Evolutionary conservation across 2,329 filamentous ascomycete genomes (phyloP).

Genomic region (Hymenotorrendiella dingleyae): DNA sequence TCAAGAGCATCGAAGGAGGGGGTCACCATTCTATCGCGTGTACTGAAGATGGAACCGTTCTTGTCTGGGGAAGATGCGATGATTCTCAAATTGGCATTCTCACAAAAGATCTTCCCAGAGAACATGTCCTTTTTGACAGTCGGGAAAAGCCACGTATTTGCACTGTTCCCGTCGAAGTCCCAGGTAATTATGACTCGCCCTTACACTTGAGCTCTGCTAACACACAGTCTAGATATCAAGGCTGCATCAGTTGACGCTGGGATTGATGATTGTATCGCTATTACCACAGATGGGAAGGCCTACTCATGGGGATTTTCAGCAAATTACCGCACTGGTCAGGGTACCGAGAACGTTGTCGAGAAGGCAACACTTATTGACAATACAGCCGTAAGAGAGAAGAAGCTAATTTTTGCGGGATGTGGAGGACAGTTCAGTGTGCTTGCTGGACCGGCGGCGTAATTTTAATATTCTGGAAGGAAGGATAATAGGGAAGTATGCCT

Average conservation of each 20-base stretch:
- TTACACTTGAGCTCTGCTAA: not conserved
- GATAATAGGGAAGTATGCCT: too few relatives aligned
- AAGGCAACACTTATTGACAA: conserved; percentile 77
- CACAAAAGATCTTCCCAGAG: conserved; percentile 46
- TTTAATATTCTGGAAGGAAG: too few relatives aligned
- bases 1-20: conserved; percentile 64
- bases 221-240: not conserved
- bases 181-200: not conserved
- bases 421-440: conserved; percentile 77
- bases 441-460: conserved; percentile 33
- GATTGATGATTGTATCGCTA: conserved; percentile 67
- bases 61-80: conserved; percentile 56
- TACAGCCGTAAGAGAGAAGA: conserved; percentile 68
- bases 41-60: conserved; percentile 49
- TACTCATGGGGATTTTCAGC: conserved; percentile 77
- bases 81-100: conserved; percentile 52
- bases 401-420: conserved; percentile 68
- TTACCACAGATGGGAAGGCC: conserved; percentile 62
- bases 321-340: conserved; percentile 74
- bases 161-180: conserved; percentile 51
- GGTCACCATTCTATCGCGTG: conserved; percentile 69
- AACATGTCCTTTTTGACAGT: conserved; percentile 58
- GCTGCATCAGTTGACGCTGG: conserved; percentile 58
- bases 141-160: conserved; percentile 62
- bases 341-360: conserved; percentile 69